Base-by-base conservation (phyloP, 2,329 filamentous ascomycete genomes). In the Xylariaceae sp. region DNA sequence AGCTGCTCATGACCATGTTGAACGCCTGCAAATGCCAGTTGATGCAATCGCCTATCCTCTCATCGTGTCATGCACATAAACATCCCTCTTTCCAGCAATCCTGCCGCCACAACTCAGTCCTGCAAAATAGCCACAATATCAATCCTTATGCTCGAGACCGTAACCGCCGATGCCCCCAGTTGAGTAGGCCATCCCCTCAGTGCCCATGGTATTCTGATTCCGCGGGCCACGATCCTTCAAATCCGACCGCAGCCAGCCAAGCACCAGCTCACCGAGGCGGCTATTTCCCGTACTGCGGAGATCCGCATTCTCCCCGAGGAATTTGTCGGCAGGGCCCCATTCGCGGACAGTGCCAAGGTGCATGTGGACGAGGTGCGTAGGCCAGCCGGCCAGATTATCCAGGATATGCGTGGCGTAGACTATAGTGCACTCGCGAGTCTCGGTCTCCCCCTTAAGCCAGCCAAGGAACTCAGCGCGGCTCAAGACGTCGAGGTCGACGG, bases 371-470 rank as follows among this genome's bases (percentile, higher is more conserved):
- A 99, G 77, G 72, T 99, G 92, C 1, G 89, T 95, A 6, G 94
- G 94, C 94, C 94, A 99, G 18, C 86, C 85, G 0, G 91, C 91
- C 47, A 99, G 76, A 70, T 97, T 96, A 69, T 99, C 94, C 62
- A 99, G 74, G 60, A 99, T 96, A 72, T 99, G 94, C 13, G 94
- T 99, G 7, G 94, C 94, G 70, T 99, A 99, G 29, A 99, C 91
- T 64, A 99, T 89, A 4, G 94, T 96, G 68, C 92, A 96, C 37
- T 84, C 79, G 49, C 92, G 79, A 7, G 68, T 76, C 73, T 92
- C 87, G 0, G 92, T 96, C 81, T 99, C 94, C 55, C 78, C 77
- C 72, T 91, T 91, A 66, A 99, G 73, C 76, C 92, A 99, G 41
- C 74, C 78, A 30, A 99, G 78, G 70, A 99, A 99, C 68, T 92